These are phyloP conservation scores for Neurospora sp. DNA, from an alignment of 2,329 filamentous ascomycete genomes.

Conservation along the genomic window DNA sequence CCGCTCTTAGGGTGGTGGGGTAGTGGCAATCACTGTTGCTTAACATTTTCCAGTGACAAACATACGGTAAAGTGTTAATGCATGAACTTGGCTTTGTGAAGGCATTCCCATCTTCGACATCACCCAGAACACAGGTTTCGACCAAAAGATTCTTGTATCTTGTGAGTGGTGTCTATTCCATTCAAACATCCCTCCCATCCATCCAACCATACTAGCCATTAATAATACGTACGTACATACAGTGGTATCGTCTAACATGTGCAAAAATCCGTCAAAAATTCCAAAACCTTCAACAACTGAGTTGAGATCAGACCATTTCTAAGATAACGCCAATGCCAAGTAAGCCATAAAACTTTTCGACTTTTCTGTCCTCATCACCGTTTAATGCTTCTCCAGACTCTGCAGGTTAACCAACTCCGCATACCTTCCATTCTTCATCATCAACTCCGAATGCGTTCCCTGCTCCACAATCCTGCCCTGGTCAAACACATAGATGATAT, in stretches of 20 bases:
- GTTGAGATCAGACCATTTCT: background rate
- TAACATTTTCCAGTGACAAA: background rate
- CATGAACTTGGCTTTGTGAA: background rate
- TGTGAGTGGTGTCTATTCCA: background rate
- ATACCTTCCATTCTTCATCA: slow-evolving; percentile 61
- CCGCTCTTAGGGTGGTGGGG: background rate
- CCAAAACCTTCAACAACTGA: background rate
- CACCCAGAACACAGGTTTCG: background rate
- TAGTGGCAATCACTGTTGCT: background rate
- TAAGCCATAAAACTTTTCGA: background rate
- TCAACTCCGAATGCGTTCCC: slow-evolving; percentile 67
- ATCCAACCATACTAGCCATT: background rate
- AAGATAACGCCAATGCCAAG: background rate
- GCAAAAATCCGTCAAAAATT: background rate
- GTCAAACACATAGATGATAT: slow-evolving; percentile 95
- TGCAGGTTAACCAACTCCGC: slow-evolving; percentile 72
- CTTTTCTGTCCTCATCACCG: background rate
- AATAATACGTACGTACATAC: background rate
- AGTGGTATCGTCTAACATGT: background rate
- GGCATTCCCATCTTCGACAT: background rate
- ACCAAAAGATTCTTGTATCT: background rate
- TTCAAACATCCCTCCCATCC: background rate
- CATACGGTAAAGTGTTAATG: background rate
- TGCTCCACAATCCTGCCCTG: slow-evolving; percentile 76
- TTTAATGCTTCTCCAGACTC: slow-evolving; percentile 52